Evolutionary conservation across 2,329 filamentous ascomycete species (phyloP).

Genomic region (Trichoderma simmonsii): DNA sequence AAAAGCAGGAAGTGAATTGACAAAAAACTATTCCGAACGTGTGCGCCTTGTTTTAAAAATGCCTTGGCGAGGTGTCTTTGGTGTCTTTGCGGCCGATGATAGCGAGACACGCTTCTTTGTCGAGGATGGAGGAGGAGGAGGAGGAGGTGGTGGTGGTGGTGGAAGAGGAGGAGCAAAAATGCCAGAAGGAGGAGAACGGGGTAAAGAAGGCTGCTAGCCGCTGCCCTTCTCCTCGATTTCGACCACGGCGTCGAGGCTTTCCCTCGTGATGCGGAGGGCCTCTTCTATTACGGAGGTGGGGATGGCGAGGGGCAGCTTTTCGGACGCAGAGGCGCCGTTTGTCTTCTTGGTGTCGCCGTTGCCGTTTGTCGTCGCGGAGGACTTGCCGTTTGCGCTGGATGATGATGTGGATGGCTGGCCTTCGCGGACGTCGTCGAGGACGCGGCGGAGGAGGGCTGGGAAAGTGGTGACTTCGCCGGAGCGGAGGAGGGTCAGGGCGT

Average conservation of each 20-base stretch:
- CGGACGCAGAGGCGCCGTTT: constrained; percentile 26
- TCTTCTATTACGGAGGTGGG: constrained; percentile 60
- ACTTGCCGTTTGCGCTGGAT: constrained; percentile 33
- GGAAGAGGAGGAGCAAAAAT: not conserved
- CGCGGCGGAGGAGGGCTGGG: constrained; percentile 57
- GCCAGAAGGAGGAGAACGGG: not conserved
- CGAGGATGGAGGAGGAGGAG: not conserved
- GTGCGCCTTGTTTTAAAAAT: not conserved
- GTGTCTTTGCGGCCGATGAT: not conserved
- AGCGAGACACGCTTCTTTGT: not conserved
- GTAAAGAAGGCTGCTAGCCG: constrained; percentile 14
- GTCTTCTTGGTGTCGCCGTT: constrained; percentile 27
- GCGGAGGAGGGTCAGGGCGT: constrained; percentile 59
- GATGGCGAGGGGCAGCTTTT: constrained; percentile 48
- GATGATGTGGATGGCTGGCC: constrained; percentile 36
- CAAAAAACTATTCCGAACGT: not conserved
- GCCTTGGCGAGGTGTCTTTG: not conserved
- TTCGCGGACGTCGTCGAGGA: constrained; percentile 60
- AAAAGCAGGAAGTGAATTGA: not conserved
- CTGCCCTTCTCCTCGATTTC: constrained; percentile 35
- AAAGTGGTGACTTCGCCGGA: constrained; percentile 58
- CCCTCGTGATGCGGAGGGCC: constrained; percentile 56
- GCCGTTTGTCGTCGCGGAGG: constrained; percentile 30
- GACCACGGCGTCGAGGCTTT: constrained; percentile 53
- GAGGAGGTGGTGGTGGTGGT: not conserved